Conservation (phyloP, 2,329 filamentous ascomycete genomes). For the Chaetomium sp. region DNA sequence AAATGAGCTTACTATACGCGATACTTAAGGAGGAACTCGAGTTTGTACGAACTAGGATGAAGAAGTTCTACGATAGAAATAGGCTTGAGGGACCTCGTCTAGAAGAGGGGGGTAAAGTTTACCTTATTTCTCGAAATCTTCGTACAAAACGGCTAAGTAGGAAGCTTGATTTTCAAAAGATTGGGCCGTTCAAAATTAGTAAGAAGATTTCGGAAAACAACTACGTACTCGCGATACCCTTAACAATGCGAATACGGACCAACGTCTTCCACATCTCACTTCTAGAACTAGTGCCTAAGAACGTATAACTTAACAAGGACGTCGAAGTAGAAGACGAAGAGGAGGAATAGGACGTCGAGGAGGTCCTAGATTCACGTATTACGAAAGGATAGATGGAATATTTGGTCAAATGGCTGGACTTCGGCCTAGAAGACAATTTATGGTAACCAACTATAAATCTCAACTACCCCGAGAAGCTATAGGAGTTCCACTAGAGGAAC, state of each 20-base stretch:
- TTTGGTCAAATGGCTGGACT: constrained; percentile 18
- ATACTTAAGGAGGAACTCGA: too few species aligned
- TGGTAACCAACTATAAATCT: constrained; percentile 14
- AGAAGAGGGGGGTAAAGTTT: too few species aligned
- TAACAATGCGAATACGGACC: constrained; percentile 5
- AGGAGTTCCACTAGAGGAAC: constrained; percentile 21
- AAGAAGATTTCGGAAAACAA: constrained; percentile 12
- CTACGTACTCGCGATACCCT: constrained; percentile 15
- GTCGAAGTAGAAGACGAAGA: constrained; percentile 16
- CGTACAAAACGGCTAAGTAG: too few species aligned
- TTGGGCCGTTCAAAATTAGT: constrained; percentile 8
- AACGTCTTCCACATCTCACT: constrained; percentile 23
- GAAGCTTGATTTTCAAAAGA: too few species aligned
- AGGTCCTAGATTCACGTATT: constrained; percentile 15
- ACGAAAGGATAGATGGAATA: constrained; percentile 12
- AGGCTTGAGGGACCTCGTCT: too few species aligned
- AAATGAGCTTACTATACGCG: too few species aligned
- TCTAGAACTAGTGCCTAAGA: constrained; percentile 18
- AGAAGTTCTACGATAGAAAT: too few species aligned
- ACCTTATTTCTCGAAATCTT: too few species aligned
- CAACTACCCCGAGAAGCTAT: constrained; percentile 20
- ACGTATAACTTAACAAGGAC: background rate
- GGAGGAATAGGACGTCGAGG: constrained; percentile 22
- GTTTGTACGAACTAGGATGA: too few species aligned
- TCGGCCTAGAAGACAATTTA: constrained; percentile 12